Evolutionary conservation across 345 rosid species (phyloP).

Genomic region (Eucalyptus leucophloia): DNA sequence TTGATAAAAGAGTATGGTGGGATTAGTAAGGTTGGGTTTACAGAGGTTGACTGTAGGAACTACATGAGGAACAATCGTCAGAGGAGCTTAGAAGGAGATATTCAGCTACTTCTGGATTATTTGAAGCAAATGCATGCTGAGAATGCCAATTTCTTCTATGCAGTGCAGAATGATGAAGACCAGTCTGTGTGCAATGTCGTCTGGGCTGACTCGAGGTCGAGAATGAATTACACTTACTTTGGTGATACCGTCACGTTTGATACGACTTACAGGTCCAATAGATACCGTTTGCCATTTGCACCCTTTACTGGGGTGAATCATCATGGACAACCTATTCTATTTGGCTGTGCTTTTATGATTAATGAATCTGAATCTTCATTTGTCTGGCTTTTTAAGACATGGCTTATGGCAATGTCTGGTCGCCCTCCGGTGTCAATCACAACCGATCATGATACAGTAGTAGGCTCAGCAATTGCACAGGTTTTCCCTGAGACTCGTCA

Average conservation of each 20-base stretch:
- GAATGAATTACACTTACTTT: constrained; percentile 30
- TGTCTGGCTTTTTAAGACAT: constrained; percentile 37
- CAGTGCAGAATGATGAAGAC: constrained; percentile 28
- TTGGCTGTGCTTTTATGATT: constrained; percentile 41
- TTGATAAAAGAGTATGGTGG: constrained; percentile 36
- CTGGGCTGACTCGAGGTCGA: constrained; percentile 46
- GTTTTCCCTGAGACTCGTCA: constrained; percentile 38
- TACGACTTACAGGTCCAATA: constrained; percentile 32
- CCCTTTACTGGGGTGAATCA: constrained; percentile 50
- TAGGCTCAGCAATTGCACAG: constrained; percentile 24
- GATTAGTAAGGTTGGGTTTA: constrained; percentile 37
- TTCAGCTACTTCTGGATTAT: constrained; percentile 35
- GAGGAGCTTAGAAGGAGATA: constrained; percentile 31
- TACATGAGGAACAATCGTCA: constrained; percentile 36
- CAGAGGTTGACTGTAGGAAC: constrained; percentile 40
- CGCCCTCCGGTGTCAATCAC: constrained; percentile 31
- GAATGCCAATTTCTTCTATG: constrained; percentile 34
- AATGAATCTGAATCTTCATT: constrained; percentile 39
- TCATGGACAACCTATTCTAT: constrained; percentile 51
- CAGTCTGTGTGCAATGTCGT: constrained; percentile 20
- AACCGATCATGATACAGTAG: constrained; percentile 29
- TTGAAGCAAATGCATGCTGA: constrained; percentile 33
- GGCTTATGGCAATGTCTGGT: constrained; percentile 41
- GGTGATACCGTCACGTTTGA: constrained; percentile 44
- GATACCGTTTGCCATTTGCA: constrained; percentile 42